These are phyloP conservation scores for Moringa oleifera DNA, from an alignment of 345 rosid genomes.

Conservation along the genomic window DNA sequence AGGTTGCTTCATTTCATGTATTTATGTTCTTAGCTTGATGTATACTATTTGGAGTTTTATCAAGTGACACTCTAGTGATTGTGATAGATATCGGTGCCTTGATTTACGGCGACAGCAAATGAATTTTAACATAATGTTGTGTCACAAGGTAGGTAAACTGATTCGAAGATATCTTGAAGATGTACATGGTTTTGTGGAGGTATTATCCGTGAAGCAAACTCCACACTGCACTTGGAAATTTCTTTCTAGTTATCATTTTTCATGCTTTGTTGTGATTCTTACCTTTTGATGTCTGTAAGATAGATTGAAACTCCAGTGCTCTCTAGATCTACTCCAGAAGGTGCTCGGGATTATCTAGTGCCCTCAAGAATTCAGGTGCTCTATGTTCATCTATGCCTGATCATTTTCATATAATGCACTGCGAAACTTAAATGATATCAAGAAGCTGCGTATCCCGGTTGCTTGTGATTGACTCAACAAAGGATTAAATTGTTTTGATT, in stretches of 20 bases:
- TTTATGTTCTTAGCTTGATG: background rate
- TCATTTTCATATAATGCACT: background rate
- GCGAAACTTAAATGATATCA: background rate
- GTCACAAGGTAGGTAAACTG: conserved; percentile 86
- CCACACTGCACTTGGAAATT: background rate
- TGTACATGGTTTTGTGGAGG: conserved; percentile 85
- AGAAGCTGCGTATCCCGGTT: background rate
- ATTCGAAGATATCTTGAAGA: conserved; percentile 86
- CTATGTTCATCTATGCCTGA: background rate
- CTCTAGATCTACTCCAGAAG: conserved; percentile 96
- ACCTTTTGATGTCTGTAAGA: conserved; percentile 44
- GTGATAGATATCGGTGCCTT: conserved; percentile 74
- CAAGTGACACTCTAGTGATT: background rate
- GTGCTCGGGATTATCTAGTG: conserved; percentile 93
- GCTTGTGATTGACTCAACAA: background rate
- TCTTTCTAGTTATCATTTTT: conserved; percentile 1
- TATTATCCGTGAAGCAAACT: conserved; percentile 18
- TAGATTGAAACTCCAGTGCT: conserved; percentile 98
- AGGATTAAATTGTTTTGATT: too few relatives aligned
- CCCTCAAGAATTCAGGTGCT: conserved; percentile 97
- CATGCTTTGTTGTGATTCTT: conserved; percentile 28
- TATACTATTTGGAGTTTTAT: conserved; percentile 1
- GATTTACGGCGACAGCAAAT: conserved; percentile 93
- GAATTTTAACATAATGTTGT: conserved; percentile 64
- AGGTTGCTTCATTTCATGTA: background rate